Base-by-base conservation (phyloP, 495 filamentous ascomycete genomes). In the Penicillium atrosanguineum region DNA sequence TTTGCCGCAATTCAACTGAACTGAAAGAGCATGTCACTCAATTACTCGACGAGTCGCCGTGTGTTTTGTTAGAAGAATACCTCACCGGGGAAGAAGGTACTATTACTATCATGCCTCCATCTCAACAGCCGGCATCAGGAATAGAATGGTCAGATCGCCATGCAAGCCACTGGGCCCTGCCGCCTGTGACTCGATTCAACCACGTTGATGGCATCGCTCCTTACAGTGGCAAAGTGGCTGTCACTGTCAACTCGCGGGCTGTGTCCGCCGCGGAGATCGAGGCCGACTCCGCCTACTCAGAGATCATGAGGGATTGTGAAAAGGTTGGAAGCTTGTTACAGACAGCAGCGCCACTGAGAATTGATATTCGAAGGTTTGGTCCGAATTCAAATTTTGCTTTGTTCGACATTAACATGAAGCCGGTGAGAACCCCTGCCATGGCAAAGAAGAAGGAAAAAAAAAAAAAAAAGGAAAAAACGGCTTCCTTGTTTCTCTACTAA, bases 341-440 rank as follows among this genome's bases (percentile, higher is more conserved):
- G 12, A 65, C 63, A 2, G 65, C 60, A 19, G 64, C 68, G 8
- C 64, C 63, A 15, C 59, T 72, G 28, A 55, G 69, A n/a, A 68
- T 74, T 46, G 69, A 72, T 48, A 59, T 68, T 23, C 59, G 71
- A n/a, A 57, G 68, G n/a, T 69, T 71, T 37, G 55, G 29, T 11
- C 50, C 49, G 1, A 44, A 46, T 0, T 55, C 51, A 0, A 49
- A 57, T 12, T 74, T 72, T 55, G 66, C 63, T 2, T 53, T 72
- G 28, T 72, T 74, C 47, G 66, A 74, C 63, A 63, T 74, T 23
- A 71, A 72, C 53, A 65, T 72, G 68, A 74, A 74, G 44, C 71
- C 69, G 20, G 69, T 71, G 56, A 55, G 69, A 62, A 37, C 15
- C 4, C 48, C 31, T 19, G 12, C 23, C 12, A 15, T 3, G 1